A percentile compares a stretch with the other conserved stretches of the same genome.
Evolutionary conservation across 2,329 filamentous ascomycete genomes (phyloP).

Genomic region (Hypoxylon sp.): DNA sequence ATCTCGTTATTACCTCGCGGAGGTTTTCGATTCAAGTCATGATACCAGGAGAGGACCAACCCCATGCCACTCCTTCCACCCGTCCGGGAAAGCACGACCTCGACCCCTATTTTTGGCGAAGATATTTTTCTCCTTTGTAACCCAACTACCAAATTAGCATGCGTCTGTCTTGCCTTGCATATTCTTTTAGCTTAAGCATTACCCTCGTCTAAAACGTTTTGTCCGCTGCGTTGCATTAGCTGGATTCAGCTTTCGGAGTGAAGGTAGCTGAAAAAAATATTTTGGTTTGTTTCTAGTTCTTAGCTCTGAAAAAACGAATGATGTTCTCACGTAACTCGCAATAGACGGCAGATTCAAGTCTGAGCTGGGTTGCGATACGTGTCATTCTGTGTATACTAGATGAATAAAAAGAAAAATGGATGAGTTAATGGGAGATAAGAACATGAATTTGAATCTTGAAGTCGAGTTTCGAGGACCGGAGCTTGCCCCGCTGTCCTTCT

Average conservation of each 20-base stretch:
- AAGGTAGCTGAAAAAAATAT: conserved; percentile 29
- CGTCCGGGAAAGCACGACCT: conserved; percentile 1
- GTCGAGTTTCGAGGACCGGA: background rate
- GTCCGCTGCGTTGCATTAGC: conserved; percentile 32
- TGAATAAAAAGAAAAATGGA: conserved; percentile 24
- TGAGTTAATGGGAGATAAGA: conserved; percentile 28
- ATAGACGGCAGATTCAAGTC: background rate
- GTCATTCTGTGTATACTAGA: conserved; percentile 40
- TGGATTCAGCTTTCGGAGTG: conserved; percentile 21
- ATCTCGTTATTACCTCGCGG: background rate
- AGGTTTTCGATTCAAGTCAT: conserved; percentile 4
- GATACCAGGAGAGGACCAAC: conserved; percentile 1
- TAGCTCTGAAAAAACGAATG: conserved; percentile 26
- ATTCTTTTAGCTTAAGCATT: conserved; percentile 32
- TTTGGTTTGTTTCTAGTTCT: conserved; percentile 15
- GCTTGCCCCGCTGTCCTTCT: background rate
- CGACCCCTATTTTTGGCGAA: background rate
- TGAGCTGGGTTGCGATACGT: background rate
- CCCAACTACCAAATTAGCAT: conserved; percentile 16
- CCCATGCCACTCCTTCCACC: conserved; percentile 17
- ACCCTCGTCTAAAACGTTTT: conserved; percentile 18
- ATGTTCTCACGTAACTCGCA: conserved; percentile 17
- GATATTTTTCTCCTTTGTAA: conserved; percentile 28
- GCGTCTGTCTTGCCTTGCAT: conserved; percentile 30
- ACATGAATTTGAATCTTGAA: conserved; percentile 2